Evolutionary conservation across 2,329 filamentous ascomycete genomes (phyloP), one percentile per base, ranked within the genome.

Genomic region (Gaeumannomyces tritici): DNA sequence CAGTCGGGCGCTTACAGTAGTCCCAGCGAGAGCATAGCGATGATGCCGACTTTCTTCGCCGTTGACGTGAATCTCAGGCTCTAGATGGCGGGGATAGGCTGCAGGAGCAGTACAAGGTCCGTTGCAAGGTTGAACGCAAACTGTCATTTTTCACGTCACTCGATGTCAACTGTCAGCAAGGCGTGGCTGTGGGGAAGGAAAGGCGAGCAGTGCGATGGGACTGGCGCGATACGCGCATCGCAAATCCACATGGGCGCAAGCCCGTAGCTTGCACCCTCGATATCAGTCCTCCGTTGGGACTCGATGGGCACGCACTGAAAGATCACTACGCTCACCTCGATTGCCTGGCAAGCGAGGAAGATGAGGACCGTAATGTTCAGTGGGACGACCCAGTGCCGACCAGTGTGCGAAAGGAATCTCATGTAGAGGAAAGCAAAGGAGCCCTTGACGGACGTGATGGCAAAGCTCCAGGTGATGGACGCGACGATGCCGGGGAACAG

Each of bases 31-130:
- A 65, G 27, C 64, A 65, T 65, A 18, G 35, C 47, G 57, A 62
- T 65, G 47, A 65, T 57, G n/a, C 58, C 64, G 26, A 65, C 7
- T n/a, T 62, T 59, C 29, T 64, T 65, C 21, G 63, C 42, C 6
- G 59, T 26, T 12, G 63, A 29, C 28, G 27, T 60, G 13, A 65
- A 29, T 54, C 63, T 63, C 24, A 66, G 61, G n/a, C 33, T 55
- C 63, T 63, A 66, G 28, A 66, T 62, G 8, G 62, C 51, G 26
- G 65, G 65, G 27, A 66, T 65, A 13, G 65, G 65, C 42, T 66
- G 57, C 15, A 66, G 57, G 51, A 66, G 65, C 27, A 66, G 56
- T 13, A 61, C 28, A 9, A 66, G 26, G 18, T 66, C 61, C n/a
- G 62, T 60, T 4, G 24, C 21, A 24, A 65, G 51, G 27, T 65